Conservation (phyloP, 306 rosid species). For the Begonia loranthoides region DNA sequence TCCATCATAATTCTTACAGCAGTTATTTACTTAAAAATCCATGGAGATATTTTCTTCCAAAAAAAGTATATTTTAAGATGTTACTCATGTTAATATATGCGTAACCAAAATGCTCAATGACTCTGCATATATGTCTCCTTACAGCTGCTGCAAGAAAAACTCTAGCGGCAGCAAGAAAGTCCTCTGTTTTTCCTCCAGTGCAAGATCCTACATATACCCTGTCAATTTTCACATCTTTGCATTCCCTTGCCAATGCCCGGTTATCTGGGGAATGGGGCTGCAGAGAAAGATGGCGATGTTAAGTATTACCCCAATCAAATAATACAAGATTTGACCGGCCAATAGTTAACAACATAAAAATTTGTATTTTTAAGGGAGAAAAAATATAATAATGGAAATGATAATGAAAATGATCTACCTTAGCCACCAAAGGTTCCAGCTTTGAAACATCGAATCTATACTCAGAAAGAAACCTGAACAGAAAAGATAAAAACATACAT, state of each 20-base stretch:
- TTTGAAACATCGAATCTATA: constrained; percentile 76
- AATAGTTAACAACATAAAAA: neutral
- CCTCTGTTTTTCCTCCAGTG: constrained; percentile 85
- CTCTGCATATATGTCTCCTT: constrained; percentile 6
- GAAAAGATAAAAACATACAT: neutral
- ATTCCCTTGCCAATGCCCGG: constrained; percentile 86
- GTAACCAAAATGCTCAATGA: too few relatives aligned
- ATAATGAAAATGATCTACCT: constrained; percentile 28
- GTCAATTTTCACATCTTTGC: constrained; percentile 91
- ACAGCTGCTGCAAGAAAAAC: constrained; percentile 77
- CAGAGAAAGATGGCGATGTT: constrained; percentile 6
- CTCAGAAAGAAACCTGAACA: constrained; percentile 58
- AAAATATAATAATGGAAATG: neutral
- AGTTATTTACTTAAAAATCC: too few relatives aligned
- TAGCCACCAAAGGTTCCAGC: constrained; percentile 82
- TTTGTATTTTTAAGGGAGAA: neutral
- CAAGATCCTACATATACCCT: constrained; percentile 93
- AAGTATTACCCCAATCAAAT: too few relatives aligned
- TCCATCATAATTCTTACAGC: too few relatives aligned
- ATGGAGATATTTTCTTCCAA: too few relatives aligned
- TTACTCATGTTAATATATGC: too few relatives aligned
- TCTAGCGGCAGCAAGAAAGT: constrained; percentile 80
- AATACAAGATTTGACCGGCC: too few relatives aligned
- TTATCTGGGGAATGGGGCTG: constrained; percentile 99
- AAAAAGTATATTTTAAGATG: too few relatives aligned